Conservation (phyloP, 768 basidiomycete species). For the Mrakia frigida region DNA sequence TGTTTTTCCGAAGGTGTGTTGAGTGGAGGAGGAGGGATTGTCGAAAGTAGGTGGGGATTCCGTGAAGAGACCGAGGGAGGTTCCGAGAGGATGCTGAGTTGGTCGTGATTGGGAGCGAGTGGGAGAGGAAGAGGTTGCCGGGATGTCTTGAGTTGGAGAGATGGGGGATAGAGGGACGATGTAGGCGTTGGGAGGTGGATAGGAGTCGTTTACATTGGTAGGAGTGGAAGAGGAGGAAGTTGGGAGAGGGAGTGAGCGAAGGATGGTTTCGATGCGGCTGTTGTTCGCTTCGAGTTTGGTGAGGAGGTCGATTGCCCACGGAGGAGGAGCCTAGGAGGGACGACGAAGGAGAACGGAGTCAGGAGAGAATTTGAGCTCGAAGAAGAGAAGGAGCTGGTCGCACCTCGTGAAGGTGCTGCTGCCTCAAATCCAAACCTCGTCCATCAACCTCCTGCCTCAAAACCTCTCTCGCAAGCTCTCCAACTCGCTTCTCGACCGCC, state of each 20-base stretch:
- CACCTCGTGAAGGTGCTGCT: neutral
- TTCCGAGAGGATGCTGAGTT: neutral
- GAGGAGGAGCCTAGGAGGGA: neutral
- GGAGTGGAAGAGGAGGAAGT: neutral
- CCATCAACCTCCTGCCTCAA: neutral
- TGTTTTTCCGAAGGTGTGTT: neutral
- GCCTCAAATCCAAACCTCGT: neutral
- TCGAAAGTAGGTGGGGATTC: neutral
- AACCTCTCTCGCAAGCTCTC: neutral
- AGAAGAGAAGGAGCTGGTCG: neutral
- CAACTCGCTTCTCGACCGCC: constrained; percentile 13
- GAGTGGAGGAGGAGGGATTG: neutral
- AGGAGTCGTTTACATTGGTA: neutral
- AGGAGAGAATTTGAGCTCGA: neutral
- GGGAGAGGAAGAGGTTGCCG: neutral
- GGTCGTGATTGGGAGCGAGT: neutral
- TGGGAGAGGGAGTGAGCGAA: neutral
- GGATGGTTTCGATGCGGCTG: neutral
- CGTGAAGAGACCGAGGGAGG: constrained; percentile 4
- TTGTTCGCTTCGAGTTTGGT: constrained; percentile 4
- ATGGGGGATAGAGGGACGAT: constrained; percentile 1
- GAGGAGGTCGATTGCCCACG: neutral
- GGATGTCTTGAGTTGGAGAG: neutral
- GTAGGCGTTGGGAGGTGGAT: neutral
- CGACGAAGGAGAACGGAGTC: neutral